phyloP scores from a whole-genome alignment of 805 yeast species.

The Kodamaea kaohsiungensis region DNA sequence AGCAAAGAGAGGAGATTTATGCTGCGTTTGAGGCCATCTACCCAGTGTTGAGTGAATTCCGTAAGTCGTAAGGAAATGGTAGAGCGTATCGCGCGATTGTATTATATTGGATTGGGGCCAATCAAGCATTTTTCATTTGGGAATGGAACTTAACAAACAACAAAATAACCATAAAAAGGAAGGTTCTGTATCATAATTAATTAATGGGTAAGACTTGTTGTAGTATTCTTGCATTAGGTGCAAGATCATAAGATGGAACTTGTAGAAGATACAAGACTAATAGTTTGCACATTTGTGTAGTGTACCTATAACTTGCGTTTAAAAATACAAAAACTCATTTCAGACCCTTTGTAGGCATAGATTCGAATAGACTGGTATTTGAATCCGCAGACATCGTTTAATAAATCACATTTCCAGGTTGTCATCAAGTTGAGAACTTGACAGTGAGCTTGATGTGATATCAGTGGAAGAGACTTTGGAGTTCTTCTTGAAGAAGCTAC shows the following conservation, averaged over 20 bases:
- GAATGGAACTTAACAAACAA: not conserved
- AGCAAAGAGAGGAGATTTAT: constrained; percentile 97
- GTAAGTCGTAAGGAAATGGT: constrained; percentile 56
- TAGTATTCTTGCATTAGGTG: not conserved
- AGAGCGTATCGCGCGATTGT: not conserved
- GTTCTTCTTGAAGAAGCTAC: constrained; percentile 3
- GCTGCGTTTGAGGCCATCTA: constrained; percentile 98
- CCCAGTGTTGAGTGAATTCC: constrained; percentile 97
- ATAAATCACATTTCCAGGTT: no score
- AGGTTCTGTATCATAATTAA: constrained; percentile 4
- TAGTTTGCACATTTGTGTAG: no score
- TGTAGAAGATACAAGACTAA: no score
- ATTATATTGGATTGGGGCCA: constrained; percentile 3
- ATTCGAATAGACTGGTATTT: no score
- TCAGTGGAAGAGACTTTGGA: not conserved
- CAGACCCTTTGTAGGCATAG: no score
- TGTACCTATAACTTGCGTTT: no score
- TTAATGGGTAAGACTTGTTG: constrained; percentile 1
- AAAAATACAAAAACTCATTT: no score
- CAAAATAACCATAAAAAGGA: not conserved
- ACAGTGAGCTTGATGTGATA: no score
- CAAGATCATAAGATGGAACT: not conserved
- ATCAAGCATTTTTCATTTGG: constrained; percentile 1
- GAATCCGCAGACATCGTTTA: no score
- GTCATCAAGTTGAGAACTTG: no score